Conservation (phyloP, 768 basidiomycete genomes). For the Mrakia blollopis region DNA sequence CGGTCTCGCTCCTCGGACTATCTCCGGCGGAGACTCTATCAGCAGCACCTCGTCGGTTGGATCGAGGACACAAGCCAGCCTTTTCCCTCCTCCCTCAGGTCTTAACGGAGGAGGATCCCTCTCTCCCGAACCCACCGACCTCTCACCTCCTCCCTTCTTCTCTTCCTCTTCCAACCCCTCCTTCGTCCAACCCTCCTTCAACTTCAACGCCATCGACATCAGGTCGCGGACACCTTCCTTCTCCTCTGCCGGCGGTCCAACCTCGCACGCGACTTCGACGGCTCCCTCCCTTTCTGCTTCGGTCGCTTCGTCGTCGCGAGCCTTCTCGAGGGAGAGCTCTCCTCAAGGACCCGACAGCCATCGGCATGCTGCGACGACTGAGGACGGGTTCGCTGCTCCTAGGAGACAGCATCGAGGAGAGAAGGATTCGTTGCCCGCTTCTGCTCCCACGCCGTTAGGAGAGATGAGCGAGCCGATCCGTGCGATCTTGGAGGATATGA, state of each 20-base stretch:
- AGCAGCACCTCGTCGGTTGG: background rate
- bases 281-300: background rate
- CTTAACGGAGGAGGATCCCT: background rate
- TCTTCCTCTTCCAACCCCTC: background rate
- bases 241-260: background rate
- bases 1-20: background rate
- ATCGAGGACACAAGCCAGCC: background rate
- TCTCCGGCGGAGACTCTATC: background rate
- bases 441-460: conserved; percentile 53
- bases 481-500: conserved; percentile 82
- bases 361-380: conserved; percentile 25
- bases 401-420: conserved; percentile 53
- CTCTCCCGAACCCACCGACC: conserved; percentile 1
- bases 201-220: conserved; percentile 19
- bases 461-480: conserved; percentile 70
- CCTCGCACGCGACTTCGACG: background rate
- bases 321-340: conserved; percentile 30
- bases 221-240: background rate
- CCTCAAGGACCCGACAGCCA: background rate
- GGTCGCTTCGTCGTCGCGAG: conserved; percentile 8
- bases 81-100: background rate
- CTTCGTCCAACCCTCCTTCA: background rate
- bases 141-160: background rate
- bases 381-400: conserved; percentile 55
- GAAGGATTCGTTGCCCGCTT: conserved; percentile 28